These are phyloP conservation scores for Backusella luteola DNA, from an alignment of 192 early-diverging fungal species.

Conservation along the genomic window DNA sequence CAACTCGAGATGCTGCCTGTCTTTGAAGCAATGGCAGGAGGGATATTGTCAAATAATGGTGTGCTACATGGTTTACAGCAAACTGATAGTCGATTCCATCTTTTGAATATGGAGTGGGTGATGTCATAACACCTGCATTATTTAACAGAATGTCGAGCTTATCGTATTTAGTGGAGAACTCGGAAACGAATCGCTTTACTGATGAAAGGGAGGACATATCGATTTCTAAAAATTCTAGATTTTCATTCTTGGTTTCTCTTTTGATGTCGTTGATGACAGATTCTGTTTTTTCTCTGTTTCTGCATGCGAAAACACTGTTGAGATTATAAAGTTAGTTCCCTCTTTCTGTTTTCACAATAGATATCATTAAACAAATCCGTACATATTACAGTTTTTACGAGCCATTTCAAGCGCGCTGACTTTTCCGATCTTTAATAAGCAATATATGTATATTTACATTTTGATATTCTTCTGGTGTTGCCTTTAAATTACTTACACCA, in stretches of 20 bases:
- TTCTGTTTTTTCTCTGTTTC: constrained; percentile 14
- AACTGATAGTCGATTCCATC: constrained; percentile 53
- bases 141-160: constrained; percentile 51
- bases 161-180: constrained; percentile 31
- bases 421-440: constrained; percentile 21
- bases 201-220: constrained; percentile 33
- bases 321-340: background rate
- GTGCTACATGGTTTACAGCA: constrained; percentile 52
- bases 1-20: constrained; percentile 18
- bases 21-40: constrained; percentile 25
- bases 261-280: constrained; percentile 21
- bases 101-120: constrained; percentile 34
- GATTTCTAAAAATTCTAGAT: constrained; percentile 23
- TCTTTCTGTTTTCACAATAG: background rate
- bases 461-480: background rate
- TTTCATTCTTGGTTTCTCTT: constrained; percentile 6
- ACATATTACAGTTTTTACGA: constrained; percentile 23
- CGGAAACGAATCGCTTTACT: constrained; percentile 34
- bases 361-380: background rate
- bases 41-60: constrained; percentile 23
- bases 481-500: constrained; percentile 30
- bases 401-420: constrained; percentile 27
- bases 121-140: constrained; percentile 60
- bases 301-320: constrained; percentile 8
- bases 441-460: background rate